Percentiles rank a stretch among this genome's conserved stretches.
These are phyloP conservation scores for Ilyonectria destructans DNA, from an alignment of 2,329 filamentous ascomycete species.

Conservation along the genomic window DNA sequence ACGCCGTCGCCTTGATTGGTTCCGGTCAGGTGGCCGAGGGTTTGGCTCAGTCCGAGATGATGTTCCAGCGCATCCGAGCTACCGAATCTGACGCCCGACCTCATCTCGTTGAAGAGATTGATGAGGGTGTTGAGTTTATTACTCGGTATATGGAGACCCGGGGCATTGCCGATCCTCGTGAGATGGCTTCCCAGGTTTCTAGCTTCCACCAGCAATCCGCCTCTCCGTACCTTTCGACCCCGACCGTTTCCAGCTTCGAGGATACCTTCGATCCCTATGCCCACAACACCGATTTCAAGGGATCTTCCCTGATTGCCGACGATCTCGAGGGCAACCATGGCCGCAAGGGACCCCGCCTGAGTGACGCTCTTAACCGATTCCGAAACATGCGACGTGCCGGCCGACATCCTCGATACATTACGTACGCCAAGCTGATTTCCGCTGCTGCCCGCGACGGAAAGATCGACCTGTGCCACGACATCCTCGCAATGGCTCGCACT, in stretches of 20 bases:
- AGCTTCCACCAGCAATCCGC: constrained; percentile 63
- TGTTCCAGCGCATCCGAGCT: constrained; percentile 88
- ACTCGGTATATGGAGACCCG: constrained; percentile 72
- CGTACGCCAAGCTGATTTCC: constrained; percentile 94
- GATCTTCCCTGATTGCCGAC: constrained; percentile 91
- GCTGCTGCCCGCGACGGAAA: constrained; percentile 90
- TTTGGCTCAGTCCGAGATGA: constrained; percentile 83
- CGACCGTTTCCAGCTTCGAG: constrained; percentile 76
- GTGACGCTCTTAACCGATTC: constrained; percentile 87
- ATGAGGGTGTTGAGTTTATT: constrained; percentile 85
- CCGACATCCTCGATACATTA: constrained; percentile 94
- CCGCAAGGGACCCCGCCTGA: constrained; percentile 80
- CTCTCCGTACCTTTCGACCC: constrained; percentile 70
- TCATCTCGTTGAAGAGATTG: constrained; percentile 83
- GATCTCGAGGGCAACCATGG: constrained; percentile 87
- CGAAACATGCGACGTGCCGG: constrained; percentile 94
- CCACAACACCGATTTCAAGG: constrained; percentile 92
- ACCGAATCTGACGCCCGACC: constrained; percentile 65
- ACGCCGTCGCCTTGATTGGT: constrained; percentile 88
- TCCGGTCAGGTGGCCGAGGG: constrained; percentile 89
- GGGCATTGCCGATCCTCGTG: constrained; percentile 70
- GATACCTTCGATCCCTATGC: constrained; percentile 94
- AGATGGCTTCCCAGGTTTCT: constrained; percentile 63
- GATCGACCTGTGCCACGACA: constrained; percentile 86
- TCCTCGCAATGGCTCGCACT: constrained; percentile 89